Evolutionary conservation across 306 rosid genomes (phyloP).

Genomic region (Pachyrhizus erosus): DNA sequence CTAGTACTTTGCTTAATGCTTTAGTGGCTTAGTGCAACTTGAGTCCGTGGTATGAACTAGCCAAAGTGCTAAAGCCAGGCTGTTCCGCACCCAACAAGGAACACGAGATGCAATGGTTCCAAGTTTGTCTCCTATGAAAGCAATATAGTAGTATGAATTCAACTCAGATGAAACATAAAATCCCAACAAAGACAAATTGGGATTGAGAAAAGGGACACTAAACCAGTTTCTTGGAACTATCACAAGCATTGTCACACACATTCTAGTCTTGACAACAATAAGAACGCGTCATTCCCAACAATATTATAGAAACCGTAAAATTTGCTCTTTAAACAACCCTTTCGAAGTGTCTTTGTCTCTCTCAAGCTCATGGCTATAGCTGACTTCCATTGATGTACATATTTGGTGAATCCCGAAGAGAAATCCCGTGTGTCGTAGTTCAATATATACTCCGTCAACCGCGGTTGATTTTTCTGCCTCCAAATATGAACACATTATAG

Average conservation of each 20-base stretch:
- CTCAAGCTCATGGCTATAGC: slow-evolving; percentile 14
- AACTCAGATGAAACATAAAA: slow-evolving; percentile 41
- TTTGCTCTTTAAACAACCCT: slow-evolving; percentile 37
- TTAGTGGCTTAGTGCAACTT: not conserved
- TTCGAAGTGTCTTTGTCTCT: slow-evolving; percentile 30
- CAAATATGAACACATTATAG: not conserved
- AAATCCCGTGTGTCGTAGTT: not conserved
- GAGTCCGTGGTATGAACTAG: not conserved
- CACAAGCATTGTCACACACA: slow-evolving; percentile 53
- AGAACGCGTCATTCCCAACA: slow-evolving; percentile 53
- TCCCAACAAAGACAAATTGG: slow-evolving; percentile 50
- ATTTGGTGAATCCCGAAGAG: slow-evolving; percentile 28
- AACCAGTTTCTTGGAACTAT: slow-evolving; percentile 24
- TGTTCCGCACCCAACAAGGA: slow-evolving; percentile 46
- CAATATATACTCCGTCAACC: slow-evolving; percentile 15
- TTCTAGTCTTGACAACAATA: slow-evolving; percentile 44
- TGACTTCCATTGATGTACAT: slow-evolving; percentile 3
- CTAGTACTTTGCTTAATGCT: not conserved
- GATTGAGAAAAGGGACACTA: slow-evolving; percentile 39
- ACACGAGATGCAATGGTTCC: slow-evolving; percentile 69
- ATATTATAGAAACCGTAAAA: slow-evolving; percentile 40
- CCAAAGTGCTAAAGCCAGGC: slow-evolving; percentile 35
- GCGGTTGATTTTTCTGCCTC: slow-evolving; percentile 1
- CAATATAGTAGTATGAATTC: slow-evolving; percentile 24
- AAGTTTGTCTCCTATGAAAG: slow-evolving; percentile 59